Conservation (phyloP, 164 flowering plant genomes). For the Annona squamosa region DNA sequence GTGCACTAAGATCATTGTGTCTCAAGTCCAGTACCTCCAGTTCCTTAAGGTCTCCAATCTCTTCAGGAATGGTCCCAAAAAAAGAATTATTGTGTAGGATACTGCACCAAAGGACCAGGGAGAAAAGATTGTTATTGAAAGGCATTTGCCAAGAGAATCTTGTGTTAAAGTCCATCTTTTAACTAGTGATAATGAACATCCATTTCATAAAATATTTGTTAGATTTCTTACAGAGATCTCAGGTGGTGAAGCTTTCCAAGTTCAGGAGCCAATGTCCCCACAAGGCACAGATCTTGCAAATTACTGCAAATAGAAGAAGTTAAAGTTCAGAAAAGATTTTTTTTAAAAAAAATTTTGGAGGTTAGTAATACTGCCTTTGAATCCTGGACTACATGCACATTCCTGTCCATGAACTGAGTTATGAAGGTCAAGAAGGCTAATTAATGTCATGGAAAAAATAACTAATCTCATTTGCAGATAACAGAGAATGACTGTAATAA, state of each 20-base stretch:
- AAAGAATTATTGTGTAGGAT: constrained; percentile 64
- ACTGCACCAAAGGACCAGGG: constrained; percentile 24
- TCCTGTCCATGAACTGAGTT: too few species aligned
- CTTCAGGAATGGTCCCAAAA: constrained; percentile 51
- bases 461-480: neutral
- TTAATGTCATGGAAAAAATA: neutral
- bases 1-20: constrained; percentile 50
- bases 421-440: too few species aligned
- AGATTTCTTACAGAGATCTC: constrained; percentile 57
- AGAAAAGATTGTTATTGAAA: neutral
- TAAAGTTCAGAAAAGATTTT: constrained; percentile 11
- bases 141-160: neutral
- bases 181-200: neutral
- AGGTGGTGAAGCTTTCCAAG: constrained; percentile 50
- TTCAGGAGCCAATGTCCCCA: constrained; percentile 65
- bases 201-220: neutral
- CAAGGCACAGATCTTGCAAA: constrained; percentile 64
- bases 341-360: too few species aligned
- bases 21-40: constrained; percentile 61
- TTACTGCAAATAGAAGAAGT: constrained; percentile 38
- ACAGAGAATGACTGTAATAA: neutral
- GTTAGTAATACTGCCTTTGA: too few species aligned
- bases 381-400: too few species aligned
- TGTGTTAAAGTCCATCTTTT: neutral
- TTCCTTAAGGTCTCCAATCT: constrained; percentile 45